phyloP scores from a whole-genome alignment of 352 stramenopile species.

The Globisporangium splendens region DNA sequence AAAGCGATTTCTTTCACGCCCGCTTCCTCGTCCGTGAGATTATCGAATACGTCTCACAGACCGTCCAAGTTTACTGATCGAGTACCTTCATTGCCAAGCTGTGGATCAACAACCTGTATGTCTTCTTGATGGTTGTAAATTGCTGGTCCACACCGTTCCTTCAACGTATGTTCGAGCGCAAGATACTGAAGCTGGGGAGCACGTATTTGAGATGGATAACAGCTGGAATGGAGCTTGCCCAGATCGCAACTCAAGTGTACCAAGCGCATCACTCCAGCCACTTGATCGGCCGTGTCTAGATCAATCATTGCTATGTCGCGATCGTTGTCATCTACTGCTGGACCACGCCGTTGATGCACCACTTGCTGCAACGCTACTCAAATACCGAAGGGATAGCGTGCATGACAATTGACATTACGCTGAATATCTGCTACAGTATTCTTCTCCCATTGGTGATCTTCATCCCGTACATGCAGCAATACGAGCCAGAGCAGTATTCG shows the following conservation, averaged over 20 bases:
- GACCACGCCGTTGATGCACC: constrained; percentile 16
- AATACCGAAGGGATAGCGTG: constrained; percentile 15
- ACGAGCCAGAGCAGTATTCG: constrained; percentile 9
- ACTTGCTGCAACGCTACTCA: neutral
- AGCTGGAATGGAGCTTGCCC: constrained; percentile 8
- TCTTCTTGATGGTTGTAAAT: constrained; percentile 3
- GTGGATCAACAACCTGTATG: constrained; percentile 9
- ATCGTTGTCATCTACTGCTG: constrained; percentile 8
- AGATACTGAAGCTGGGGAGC: neutral
- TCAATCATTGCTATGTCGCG: constrained; percentile 5
- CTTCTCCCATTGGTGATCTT: constrained; percentile 19
- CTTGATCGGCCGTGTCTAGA: neutral
- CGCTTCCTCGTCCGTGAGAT: constrained; percentile 6
- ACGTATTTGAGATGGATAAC: constrained; percentile 15
- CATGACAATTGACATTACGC: constrained; percentile 11
- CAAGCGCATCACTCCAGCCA: constrained; percentile 15
- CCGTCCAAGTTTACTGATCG: constrained; percentile 7
- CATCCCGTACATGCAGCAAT: constrained; percentile 17
- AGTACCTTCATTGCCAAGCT: constrained; percentile 6
- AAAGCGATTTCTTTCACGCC: constrained; percentile 8
- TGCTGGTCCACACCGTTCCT: constrained; percentile 8
- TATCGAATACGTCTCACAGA: constrained; percentile 8
- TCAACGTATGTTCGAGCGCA: neutral
- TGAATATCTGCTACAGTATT: constrained; percentile 18
- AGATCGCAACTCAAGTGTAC: constrained; percentile 14